phyloP scores from a whole-genome alignment of 1,284 basidiomycete species.

The Malassezia japonica region DNA sequence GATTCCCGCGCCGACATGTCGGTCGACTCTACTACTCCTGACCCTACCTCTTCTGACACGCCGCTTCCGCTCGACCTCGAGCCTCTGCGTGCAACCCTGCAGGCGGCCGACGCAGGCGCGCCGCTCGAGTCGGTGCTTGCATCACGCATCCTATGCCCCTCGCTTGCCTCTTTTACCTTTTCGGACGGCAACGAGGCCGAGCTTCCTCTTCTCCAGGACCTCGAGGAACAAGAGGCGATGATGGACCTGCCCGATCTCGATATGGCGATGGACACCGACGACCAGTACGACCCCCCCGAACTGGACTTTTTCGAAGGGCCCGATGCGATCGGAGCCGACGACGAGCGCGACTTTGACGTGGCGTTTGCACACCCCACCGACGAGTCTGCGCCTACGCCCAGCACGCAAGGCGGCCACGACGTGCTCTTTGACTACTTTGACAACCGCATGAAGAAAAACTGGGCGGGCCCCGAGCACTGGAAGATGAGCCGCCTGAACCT shows the following conservation, averaged over 20 bases:
- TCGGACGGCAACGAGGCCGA: conserved; percentile 32
- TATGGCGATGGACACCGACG: conserved; percentile 14
- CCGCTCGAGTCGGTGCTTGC: conserved; percentile 22
- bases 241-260: conserved; percentile 1
- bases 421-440: conserved; percentile 80
- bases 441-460: conserved; percentile 76
- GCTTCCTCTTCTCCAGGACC: conserved; percentile 14
- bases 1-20: not conserved
- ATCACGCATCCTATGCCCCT: conserved; percentile 31
- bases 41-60: not conserved
- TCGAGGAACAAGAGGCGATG: conserved; percentile 16
- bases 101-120: conserved; percentile 9
- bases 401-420: conserved; percentile 12
- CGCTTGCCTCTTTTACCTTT: conserved; percentile 34
- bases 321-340: conserved; percentile 7
- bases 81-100: conserved; percentile 28
- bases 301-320: conserved; percentile 50
- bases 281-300: conserved; percentile 19
- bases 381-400: conserved; percentile 50
- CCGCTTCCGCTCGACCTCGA: conserved; percentile 22
- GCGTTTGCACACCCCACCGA: conserved; percentile 5
- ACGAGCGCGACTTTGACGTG: conserved; percentile 13
- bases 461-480: conserved; percentile 99
- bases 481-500: conserved; percentile 55
- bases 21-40: not conserved